phyloP scores from a whole-genome alignment of 331 rosid genomes.

The Saraca asoca region DNA sequence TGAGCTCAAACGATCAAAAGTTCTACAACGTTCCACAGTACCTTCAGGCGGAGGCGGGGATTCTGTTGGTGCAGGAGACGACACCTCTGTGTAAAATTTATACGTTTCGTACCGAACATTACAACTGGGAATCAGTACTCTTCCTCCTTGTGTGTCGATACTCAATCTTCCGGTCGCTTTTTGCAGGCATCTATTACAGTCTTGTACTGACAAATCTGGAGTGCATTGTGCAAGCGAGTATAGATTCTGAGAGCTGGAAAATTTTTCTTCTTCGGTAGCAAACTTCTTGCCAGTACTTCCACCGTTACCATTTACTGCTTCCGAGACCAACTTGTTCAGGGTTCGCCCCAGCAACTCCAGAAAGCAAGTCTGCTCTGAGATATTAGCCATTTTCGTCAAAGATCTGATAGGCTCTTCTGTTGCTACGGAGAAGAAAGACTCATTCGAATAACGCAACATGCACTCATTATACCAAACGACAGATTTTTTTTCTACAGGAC shows the following conservation, averaged over 20 bases:
- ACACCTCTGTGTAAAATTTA: conserved; percentile 19
- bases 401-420: neutral
- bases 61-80: conserved; percentile 1
- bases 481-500: neutral
- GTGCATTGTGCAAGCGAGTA: conserved; percentile 61
- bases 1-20: too few species aligned
- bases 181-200: conserved; percentile 44
- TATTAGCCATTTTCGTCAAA: neutral
- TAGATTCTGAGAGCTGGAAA: conserved; percentile 26
- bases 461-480: conserved; percentile 53
- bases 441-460: conserved; percentile 50
- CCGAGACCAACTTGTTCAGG: conserved; percentile 28
- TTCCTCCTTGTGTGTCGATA: conserved; percentile 16
- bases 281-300: conserved; percentile 32
- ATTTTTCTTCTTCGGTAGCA: conserved; percentile 22
- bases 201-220: conserved; percentile 33
- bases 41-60: conserved; percentile 3
- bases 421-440: conserved; percentile 38
- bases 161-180: conserved; percentile 8
- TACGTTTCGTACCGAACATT: conserved; percentile 26
- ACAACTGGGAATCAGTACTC: conserved; percentile 33
- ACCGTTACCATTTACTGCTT: conserved; percentile 15
- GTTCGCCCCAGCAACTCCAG: neutral
- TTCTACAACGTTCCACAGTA: neutral
- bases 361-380: conserved; percentile 24